Conservation (phyloP, 441 rosid species). For the Biscutella laevigata region DNA sequence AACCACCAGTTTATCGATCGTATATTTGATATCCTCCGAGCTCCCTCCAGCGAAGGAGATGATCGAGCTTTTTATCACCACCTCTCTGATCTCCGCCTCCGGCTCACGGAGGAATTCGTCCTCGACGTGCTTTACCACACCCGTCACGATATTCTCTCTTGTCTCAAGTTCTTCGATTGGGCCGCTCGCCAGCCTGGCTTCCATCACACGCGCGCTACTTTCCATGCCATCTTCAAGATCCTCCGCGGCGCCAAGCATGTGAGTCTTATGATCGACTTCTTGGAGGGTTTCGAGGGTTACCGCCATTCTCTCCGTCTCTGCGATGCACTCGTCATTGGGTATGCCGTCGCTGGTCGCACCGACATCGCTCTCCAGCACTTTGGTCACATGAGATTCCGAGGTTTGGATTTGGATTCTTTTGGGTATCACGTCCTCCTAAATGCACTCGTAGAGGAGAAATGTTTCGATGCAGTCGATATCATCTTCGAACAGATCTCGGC, state of each 20-base stretch:
- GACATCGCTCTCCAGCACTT: constrained; percentile 59
- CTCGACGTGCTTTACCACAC: constrained; percentile 52
- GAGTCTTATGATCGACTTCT: constrained; percentile 41
- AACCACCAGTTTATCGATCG: constrained; percentile 28
- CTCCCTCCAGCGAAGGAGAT: constrained; percentile 24
- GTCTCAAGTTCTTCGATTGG: constrained; percentile 91
- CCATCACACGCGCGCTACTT: constrained; percentile 53
- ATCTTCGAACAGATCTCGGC: constrained; percentile 43
- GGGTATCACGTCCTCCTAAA: constrained; percentile 62
- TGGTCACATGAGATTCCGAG: constrained; percentile 63
- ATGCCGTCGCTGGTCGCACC: constrained; percentile 65
- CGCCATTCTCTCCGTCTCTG: constrained; percentile 28
- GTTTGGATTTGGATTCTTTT: constrained; percentile 55
- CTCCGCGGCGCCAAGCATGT: constrained; percentile 41
- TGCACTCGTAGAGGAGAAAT: constrained; percentile 55
- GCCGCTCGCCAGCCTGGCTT: constrained; percentile 69
- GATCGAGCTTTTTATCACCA: constrained; percentile 26
- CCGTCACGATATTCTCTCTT: constrained; percentile 43
- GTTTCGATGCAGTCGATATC: constrained; percentile 39
- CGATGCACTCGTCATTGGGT: constrained; percentile 60
- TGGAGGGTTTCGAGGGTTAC: constrained; percentile 26
- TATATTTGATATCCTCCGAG: constrained; percentile 38
- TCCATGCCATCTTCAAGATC: constrained; percentile 60
- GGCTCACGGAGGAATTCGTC: constrained; percentile 43
- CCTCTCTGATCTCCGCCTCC: constrained; percentile 40